Conservation (phyloP, 2,329 filamentous ascomycete genomes). For the Keithomyces neogunnii region DNA sequence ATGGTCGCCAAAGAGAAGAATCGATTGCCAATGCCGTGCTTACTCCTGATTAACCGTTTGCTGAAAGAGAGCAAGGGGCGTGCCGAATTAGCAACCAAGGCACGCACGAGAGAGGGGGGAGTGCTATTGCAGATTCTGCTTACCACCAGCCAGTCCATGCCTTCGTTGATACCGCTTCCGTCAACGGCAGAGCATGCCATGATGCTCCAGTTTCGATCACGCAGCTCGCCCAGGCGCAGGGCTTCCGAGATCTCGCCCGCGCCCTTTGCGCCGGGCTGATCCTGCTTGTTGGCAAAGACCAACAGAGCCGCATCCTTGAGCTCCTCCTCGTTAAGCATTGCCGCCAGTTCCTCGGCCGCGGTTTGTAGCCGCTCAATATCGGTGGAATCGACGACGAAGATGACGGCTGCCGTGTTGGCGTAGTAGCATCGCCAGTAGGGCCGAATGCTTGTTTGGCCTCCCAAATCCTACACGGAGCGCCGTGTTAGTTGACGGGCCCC, state of each 20-base stretch:
- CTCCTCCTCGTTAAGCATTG: slow-evolving; percentile 97
- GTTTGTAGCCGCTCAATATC: slow-evolving; percentile 93
- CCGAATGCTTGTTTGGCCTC: slow-evolving; percentile 95
- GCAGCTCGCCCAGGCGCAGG: slow-evolving; percentile 77
- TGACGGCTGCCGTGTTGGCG: slow-evolving; percentile 94
- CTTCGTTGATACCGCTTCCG: slow-evolving; percentile 87
- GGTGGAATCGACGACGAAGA: slow-evolving; percentile 97
- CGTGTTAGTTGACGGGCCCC: not conserved
- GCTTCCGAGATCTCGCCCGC: slow-evolving; percentile 96
- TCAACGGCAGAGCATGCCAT: slow-evolving; percentile 96
- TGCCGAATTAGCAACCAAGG: too few species aligned
- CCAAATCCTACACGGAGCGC: slow-evolving; percentile 57
- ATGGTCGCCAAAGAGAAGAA: not conserved
- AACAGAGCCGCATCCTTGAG: slow-evolving; percentile 84
- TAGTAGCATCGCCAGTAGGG: slow-evolving; percentile 99
- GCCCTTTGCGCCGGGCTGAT: slow-evolving; percentile 92
- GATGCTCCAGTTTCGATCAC: slow-evolving; percentile 98
- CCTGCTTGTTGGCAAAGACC: slow-evolving; percentile 98
- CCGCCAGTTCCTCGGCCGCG: slow-evolving; percentile 82
- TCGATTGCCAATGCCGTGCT: slow-evolving; percentile 2
- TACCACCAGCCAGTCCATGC: slow-evolving; percentile 98
- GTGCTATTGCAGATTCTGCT: slow-evolving; percentile 19
- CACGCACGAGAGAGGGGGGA: too few species aligned
- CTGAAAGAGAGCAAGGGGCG: slow-evolving; percentile 10
- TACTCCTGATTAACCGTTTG: slow-evolving; percentile 29